Evolutionary conservation across 257 asterid species (phyloP), one percentile per base, ranked within the genome.

Genomic region (Solanum infundibuliforme): DNA sequence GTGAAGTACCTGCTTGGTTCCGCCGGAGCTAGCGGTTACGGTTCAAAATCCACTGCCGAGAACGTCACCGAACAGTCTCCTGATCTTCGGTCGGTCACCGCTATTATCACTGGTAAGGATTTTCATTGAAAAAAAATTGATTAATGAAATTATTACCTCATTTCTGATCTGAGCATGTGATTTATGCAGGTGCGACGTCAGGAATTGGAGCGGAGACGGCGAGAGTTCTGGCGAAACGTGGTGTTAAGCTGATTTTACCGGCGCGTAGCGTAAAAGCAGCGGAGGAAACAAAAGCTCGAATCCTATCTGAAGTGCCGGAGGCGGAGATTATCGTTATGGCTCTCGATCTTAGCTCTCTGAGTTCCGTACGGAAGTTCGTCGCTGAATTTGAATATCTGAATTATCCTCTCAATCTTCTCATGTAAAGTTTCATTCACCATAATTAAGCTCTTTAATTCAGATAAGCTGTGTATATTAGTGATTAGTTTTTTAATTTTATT

Each of bases 151-250:
- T 35, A 32, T 38, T 35, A 9, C 29, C 43, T 18, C 27, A 32
- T 71, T 35, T 20, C 16, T 74, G 36, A 58, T 35, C 48, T 74
- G 36, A 36, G 58, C 62, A 29, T 66, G 25, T 39, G 27, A 6
- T 2, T 21, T 68, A 2, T 32, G 41, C 76, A 92, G 99, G 99
- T 18, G 99, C 99, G 69, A 97, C 99, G 91, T 97, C 99, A 3
- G 99, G 99, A 41, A 97, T 95, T 65, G 99, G 99, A 36, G 96
- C 95, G 5, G 99, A 97, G 91, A 95, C 99, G 90, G 99, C 99
- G 5, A 79, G 98, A 86, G 96, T 93, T 69, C 87, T 97, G 86
- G 99, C 98, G 5, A 92, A 89, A 89, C 93, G 98, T 27, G 99
- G 99, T n/a, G 99, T 93, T 32, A 89, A 94, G 89, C 94, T 97